These are phyloP conservation scores for Amanita jacksonii DNA, from an alignment of 768 basidiomycete species.

Conservation along the genomic window DNA sequence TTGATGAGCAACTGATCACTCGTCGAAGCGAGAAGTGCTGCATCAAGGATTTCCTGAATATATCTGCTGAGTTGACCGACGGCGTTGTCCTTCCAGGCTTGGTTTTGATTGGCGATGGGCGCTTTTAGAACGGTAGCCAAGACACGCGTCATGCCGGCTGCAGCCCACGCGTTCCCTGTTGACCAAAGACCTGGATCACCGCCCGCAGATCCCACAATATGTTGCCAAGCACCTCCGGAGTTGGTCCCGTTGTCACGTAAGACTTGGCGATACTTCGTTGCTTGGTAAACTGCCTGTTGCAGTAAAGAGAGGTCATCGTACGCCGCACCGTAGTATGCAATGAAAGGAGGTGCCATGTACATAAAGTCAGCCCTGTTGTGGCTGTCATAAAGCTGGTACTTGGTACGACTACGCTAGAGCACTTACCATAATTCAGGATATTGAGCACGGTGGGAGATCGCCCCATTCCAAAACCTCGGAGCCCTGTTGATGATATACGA, in stretches of 20 bases:
- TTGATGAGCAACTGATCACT: constrained; percentile 25
- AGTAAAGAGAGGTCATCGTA: constrained; percentile 26
- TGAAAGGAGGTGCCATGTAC: constrained; percentile 43
- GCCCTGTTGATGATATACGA: constrained; percentile 25
- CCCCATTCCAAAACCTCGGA: constrained; percentile 32
- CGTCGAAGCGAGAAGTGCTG: constrained; percentile 17
- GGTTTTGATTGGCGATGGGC: constrained; percentile 17
- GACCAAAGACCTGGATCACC: constrained; percentile 35
- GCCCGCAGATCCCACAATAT: constrained; percentile 32
- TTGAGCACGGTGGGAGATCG: constrained; percentile 34
- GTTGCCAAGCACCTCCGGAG: constrained; percentile 27
- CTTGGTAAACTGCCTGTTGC: constrained; percentile 28
- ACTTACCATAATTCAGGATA: constrained; percentile 34
- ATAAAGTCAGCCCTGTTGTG: constrained; percentile 38
- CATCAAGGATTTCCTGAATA: constrained; percentile 29
- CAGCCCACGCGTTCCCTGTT: constrained; percentile 65
- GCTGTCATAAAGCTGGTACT: background rate
- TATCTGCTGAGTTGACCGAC: constrained; percentile 18
- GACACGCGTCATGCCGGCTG: constrained; percentile 58
- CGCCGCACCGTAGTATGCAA: constrained; percentile 37
- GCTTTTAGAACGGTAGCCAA: constrained; percentile 36
- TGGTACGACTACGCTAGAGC: too few relatives aligned
- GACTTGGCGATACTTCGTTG: constrained; percentile 27
- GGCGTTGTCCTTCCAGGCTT: constrained; percentile 17
- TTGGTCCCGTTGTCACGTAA: constrained; percentile 20